Evolutionary conservation across 2,329 filamentous ascomycete species (phyloP).

Genomic region (Onygenales sp.): DNA sequence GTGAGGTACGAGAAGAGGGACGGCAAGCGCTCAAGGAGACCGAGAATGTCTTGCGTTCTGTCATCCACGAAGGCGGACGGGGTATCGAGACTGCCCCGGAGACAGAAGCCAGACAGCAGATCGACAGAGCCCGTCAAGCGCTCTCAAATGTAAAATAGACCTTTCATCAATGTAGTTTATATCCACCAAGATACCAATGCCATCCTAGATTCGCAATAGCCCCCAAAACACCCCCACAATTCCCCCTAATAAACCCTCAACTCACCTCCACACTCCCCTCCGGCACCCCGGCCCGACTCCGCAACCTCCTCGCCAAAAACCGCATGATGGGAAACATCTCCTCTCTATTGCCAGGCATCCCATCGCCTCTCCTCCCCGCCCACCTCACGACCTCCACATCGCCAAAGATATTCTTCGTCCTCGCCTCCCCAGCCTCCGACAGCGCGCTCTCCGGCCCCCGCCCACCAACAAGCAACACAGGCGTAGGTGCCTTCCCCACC

Average conservation of each 20-base stretch:
- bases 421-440: constrained; percentile 53
- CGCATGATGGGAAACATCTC: constrained; percentile 89
- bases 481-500: constrained; percentile 28
- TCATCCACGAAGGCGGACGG: constrained; percentile 38
- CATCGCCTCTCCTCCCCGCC: constrained; percentile 59
- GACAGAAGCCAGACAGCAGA: constrained; percentile 32
- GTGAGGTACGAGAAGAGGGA: constrained; percentile 47
- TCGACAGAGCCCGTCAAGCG: constrained; percentile 38
- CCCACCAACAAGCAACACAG: constrained; percentile 33
- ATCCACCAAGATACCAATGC: constrained; percentile 5
- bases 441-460: constrained; percentile 38
- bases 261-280: constrained; percentile 36
- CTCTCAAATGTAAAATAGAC: constrained; percentile 27
- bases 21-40: constrained; percentile 45
- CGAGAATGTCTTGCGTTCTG: constrained; percentile 39
- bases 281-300: constrained; percentile 36
- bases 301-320: constrained; percentile 45
- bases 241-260: constrained; percentile 7
- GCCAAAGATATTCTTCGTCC: constrained; percentile 56
- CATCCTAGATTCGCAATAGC: neutral
- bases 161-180: constrained; percentile 6
- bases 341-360: constrained; percentile 72
- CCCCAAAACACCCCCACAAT: neutral
- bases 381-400: constrained; percentile 60
- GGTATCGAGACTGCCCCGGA: constrained; percentile 24